Base-by-base conservation (phyloP, 2,329 filamentous ascomycete species). In the Hawksworthiomyces lignivorus region DNA sequence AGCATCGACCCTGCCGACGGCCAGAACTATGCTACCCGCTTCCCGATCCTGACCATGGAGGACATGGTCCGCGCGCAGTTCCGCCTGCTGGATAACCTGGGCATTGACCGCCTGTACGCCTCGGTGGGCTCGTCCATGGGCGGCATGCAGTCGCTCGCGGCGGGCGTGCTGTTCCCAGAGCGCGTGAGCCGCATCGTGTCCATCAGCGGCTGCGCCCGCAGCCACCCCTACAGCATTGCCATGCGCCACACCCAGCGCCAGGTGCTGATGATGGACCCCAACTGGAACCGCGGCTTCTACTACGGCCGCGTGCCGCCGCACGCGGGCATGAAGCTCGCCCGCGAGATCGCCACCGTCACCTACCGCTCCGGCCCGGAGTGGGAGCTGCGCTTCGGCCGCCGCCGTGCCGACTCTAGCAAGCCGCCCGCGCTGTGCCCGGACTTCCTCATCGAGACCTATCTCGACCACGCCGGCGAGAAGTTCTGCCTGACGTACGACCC, bases 31-130 rank as follows among this genome's bases (percentile, higher is more conserved):
- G 92, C 89, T 7, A 98, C 92, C 1, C 77, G 88, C 26, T 98
- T 98, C 58, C 92, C 92, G 3, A 94, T 98, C 52, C 65, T 98
- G 43, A 98, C 92, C 1, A 82, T 98, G 69, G 81, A 94, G 53
- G 92, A 98, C 61, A 98, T 98, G 92, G 92, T 97, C 22, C 80
- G 89, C 41, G 90, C 89, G 5, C 92, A 98, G 61, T 96, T 97
- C 66, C 74, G 85, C 32, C 74, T 98, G 22, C 72, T 98, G 11
- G 89, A 97, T 60, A 63, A 69, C 5, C 69, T 98, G 21, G 81
- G 81, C 6, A 82, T 98, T 34, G 58, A 76, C 19, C 85, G 79
- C 55, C 72, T 98, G 9, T 87, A 94, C 60, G 92, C 92, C 15
- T 94, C 87, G 45, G 90, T 98, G 17, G 92, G 92, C 12, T 87